Base-by-base conservation (phyloP, 306 rosid species). In the Nissolia schottii region DNA sequence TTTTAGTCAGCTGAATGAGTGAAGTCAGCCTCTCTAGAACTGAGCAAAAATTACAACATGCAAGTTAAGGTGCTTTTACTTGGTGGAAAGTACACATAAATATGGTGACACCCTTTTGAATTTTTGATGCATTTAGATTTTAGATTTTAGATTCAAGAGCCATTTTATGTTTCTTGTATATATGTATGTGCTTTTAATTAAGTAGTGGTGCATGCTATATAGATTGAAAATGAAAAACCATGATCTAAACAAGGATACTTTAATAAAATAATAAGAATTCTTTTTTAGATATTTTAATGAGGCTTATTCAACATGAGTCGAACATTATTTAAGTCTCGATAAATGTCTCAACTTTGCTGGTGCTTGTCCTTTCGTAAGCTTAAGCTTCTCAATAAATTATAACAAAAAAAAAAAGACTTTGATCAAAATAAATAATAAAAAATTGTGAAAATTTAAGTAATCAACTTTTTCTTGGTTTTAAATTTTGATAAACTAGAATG, bases 401-500 rank as follows among this genome's bases (percentile, higher is more conserved):
- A n/a, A n/a, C n/a, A n/a, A n/a, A n/a, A n/a, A n/a, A n/a, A n/a
- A n/a, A n/a, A n/a, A n/a, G n/a, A n/a, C 45, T 68, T 61, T 32
- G 14, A 7, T 25, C 38, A 16, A 55, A 29, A 61, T 73, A 14
- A 14, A 31, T 61, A 54, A 38, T 73, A 5, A 55, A 31, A 51
- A 38, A 38, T 27, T 64, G n/a, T 15, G 48, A 45, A 55, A 67
- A 3, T 20, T 28, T 72, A 65, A 64, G n/a, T 60, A 16, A 34
- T 2, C 35, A 46, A 46, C 12, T 41, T 8, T 73, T 75, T 73
- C 32, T 60, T 53, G 54, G 19, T 66, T 46, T 66, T 59, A 73
- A 79, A 27, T 66, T 46, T 66, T 59, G 66, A 79, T 58, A 58
- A 58, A 38, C 66, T 57, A 58, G 67, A 27, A 8, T 41, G 58